Conservation (phyloP, 1,139 yeast species). For the Geotrichum klebahnii region DNA sequence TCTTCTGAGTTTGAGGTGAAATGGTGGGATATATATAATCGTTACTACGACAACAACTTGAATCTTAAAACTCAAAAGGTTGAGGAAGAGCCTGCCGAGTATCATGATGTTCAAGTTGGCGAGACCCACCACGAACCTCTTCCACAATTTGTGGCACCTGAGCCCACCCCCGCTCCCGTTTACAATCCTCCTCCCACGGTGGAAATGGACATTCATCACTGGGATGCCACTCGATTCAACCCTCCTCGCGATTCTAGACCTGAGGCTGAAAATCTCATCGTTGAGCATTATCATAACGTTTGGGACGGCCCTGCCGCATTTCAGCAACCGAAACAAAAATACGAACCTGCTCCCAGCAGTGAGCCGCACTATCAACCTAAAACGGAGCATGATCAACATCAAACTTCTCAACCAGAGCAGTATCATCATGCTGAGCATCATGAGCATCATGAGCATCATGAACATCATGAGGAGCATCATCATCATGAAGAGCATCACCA, state of each 20-base stretch:
- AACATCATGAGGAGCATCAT: no score
- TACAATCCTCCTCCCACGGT: slow-evolving; percentile 30
- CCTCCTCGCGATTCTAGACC: slow-evolving; percentile 44
- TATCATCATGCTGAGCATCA: no score
- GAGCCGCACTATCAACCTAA: slow-evolving; percentile 15
- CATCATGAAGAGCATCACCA: no score
- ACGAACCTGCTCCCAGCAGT: background rate
- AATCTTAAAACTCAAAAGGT: slow-evolving; percentile 9
- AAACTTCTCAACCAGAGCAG: background rate
- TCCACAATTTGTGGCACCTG: background rate
- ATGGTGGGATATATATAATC: slow-evolving; percentile 50
- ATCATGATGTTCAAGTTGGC: background rate
- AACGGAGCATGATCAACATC: background rate
- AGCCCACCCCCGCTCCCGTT: slow-evolving; percentile 14
- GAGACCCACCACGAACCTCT: background rate
- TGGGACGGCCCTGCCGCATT: slow-evolving; percentile 36
- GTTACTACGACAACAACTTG: slow-evolving; percentile 35
- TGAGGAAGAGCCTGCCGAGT: background rate
- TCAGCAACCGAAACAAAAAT: slow-evolving; percentile 1
- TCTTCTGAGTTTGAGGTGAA: slow-evolving; percentile 26
- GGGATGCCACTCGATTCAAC: slow-evolving; percentile 44
- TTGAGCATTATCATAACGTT: slow-evolving; percentile 28
- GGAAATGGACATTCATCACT: slow-evolving; percentile 35
- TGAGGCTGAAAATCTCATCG: slow-evolving; percentile 40
- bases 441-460: no score